These are phyloP conservation scores for Plasmodiophora brassicae DNA, from an alignment of 208 protist genomes.

Conservation along the genomic window DNA sequence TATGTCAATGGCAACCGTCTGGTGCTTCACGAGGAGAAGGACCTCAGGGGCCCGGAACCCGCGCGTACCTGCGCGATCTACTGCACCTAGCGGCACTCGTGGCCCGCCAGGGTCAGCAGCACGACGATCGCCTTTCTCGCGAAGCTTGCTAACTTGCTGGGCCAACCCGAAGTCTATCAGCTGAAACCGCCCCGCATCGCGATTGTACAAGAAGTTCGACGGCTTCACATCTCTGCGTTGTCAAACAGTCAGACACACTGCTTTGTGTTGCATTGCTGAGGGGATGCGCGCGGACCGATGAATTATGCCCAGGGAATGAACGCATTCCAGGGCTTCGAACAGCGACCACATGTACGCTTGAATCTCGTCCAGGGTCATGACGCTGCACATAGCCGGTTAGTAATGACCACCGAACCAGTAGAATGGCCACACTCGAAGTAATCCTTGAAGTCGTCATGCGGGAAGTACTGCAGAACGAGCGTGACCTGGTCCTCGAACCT, in stretches of 20 bases:
- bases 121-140: not conserved
- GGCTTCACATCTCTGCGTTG: conserved; percentile 8
- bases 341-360: not conserved
- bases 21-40: conserved; percentile 4
- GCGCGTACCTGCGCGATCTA: conserved; percentile 21
- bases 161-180: conserved; percentile 41
- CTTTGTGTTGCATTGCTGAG: not conserved
- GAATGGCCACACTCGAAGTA: not conserved
- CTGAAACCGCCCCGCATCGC: not conserved
- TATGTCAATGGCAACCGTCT: conserved; percentile 43
- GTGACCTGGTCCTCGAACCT: not conserved
- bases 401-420: not conserved
- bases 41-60: conserved; percentile 45
- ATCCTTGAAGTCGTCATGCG: not conserved
- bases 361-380: not conserved
- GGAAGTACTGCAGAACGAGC: conserved; percentile 14
- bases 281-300: not conserved
- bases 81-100: not conserved
- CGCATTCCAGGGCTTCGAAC: not conserved
- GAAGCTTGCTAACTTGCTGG: not conserved
- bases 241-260: not conserved
- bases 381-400: not conserved
- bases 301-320: not conserved
- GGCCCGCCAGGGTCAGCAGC: not conserved
- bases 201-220: conserved; percentile 42